phyloP scores from a whole-genome alignment of 129 eudicot genomes.

The Flaveria sonorensis region DNA sequence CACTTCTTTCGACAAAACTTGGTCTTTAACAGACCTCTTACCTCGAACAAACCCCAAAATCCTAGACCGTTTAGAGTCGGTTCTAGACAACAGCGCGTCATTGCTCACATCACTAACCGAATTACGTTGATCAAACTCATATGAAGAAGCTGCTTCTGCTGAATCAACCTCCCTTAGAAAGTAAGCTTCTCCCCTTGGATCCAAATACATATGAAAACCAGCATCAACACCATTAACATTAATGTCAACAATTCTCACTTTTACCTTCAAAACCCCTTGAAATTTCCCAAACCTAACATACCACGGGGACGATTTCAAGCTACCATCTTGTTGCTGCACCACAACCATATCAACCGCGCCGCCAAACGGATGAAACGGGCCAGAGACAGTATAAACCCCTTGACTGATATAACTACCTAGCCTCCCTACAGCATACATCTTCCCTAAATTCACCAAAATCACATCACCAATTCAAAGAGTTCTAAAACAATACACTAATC shows the following conservation, averaged over 20 bases:
- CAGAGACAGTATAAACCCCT: conserved; percentile 74
- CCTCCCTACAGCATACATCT: conserved; percentile 79
- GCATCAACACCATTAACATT: conserved; percentile 84
- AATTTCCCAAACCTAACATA: conserved; percentile 90
- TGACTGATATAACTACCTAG: conserved; percentile 75
- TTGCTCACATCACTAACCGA: conserved; percentile 47
- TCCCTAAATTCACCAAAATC: conserved; percentile 25
- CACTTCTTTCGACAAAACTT: conserved; percentile 32
- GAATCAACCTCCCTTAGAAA: conserved; percentile 68
- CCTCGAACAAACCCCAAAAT: conserved; percentile 72
- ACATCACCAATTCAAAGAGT: conserved; percentile 4
- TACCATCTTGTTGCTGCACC: conserved; percentile 87
- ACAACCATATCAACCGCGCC: conserved; percentile 97
- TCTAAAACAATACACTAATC: conserved; percentile 13
- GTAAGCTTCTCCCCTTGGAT: conserved; percentile 78
- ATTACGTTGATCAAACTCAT: conserved; percentile 42
- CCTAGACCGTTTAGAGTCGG: conserved; percentile 50
- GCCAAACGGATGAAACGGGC: conserved; percentile 92
- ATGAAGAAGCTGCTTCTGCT: conserved; percentile 42
- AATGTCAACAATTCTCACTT: conserved; percentile 66
- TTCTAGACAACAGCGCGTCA: conserved; percentile 40
- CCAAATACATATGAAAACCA: conserved; percentile 76
- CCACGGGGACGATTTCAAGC: conserved; percentile 92
- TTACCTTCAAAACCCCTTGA: conserved; percentile 92
- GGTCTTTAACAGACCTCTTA: conserved; percentile 52